A percentile compares a stretch with the other conserved stretches of the same genome.
Evolutionary conservation across 352 stramenopile species (phyloP).

Genomic region (Globisporangium alternatum): DNA sequence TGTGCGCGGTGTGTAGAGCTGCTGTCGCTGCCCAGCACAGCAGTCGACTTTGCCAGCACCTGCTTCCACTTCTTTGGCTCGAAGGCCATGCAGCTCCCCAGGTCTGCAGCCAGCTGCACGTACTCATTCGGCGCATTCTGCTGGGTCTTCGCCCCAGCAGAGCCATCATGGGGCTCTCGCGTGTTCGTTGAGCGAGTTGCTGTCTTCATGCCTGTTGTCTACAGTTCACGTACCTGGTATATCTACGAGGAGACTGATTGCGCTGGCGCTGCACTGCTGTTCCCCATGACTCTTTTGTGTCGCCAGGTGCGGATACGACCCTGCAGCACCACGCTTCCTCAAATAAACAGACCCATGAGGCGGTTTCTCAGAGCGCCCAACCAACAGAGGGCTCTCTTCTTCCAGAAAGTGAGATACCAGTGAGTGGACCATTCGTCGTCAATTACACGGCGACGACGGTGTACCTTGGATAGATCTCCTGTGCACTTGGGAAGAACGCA

Average conservation of each 20-base stretch:
- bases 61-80: slow-evolving; percentile 54
- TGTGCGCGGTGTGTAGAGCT: not conserved
- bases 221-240: not conserved
- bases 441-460: slow-evolving; percentile 14
- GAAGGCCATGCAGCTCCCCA: slow-evolving; percentile 51
- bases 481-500: slow-evolving; percentile 21
- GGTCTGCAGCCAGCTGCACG: slow-evolving; percentile 41
- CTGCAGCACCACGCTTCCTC: not conserved
- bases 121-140: slow-evolving; percentile 28
- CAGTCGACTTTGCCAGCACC: slow-evolving; percentile 39
- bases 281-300: not conserved
- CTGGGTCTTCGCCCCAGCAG: not conserved
- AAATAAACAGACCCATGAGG: slow-evolving; percentile 1
- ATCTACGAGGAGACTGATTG: not conserved
- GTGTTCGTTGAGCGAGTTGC: not conserved
- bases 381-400: not conserved
- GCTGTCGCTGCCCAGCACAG: slow-evolving; percentile 16
- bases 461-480: slow-evolving; percentile 32
- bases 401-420: not conserved
- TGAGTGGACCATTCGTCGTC: not conserved
- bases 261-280: not conserved
- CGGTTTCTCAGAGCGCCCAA: not conserved
- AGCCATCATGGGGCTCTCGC: not conserved
- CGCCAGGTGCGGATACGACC: not conserved
- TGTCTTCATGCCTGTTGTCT: not conserved